Base-by-base conservation (phyloP, 495 filamentous ascomycete genomes). In the Penicillium macrosclerotiorum region DNA sequence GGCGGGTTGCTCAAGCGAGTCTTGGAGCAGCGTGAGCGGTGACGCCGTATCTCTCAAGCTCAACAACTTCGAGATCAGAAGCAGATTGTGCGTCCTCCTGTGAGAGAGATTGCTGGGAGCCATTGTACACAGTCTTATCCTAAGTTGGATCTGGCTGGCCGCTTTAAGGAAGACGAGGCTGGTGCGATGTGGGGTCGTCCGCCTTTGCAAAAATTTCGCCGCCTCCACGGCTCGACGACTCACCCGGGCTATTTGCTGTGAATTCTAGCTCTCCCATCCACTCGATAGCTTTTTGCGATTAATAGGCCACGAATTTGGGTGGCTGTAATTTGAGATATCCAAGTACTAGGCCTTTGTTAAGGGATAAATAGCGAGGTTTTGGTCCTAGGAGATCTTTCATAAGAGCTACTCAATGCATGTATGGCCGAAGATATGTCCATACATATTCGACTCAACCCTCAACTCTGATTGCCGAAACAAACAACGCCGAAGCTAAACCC, bases 11-110 rank as follows among this genome's bases (percentile, higher is more conserved):
- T 94, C 90, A 29, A 96, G 64, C 12, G 79, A 86, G 68, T 96
- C 92, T 42, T 93, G 73, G 6, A 97, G 67, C 20, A 96, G 65
- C 0, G 91, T 95, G 36, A 97, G 82, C 1, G 90, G 92, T 22
- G 89, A 94, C 2, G 84, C 84, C 16, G 78, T 84, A 59, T 95
- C 90, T 24, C 88, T 73, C 11, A 87, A 67, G 52, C 80, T 84
- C 39, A 97, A 74, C 2, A 96, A 70, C 48, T 91, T 92, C 42
- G 90, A 88, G 29, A 96, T 82, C 1, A 96, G 70, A 5, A 96
- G 81, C 34, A 95, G 64, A 67, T 89, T 92, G 67, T 96, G 92
- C 18, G 88, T 87, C 35, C 89, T 79, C 5, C 87, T 78, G 56
- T 93, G 86, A 18, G 80, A 77, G 31, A 84, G 63, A 13, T 63